Evolutionary conservation across 73 alveolate genomes (phyloP).

Genomic region (Paramecium pentaurelia): DNA sequence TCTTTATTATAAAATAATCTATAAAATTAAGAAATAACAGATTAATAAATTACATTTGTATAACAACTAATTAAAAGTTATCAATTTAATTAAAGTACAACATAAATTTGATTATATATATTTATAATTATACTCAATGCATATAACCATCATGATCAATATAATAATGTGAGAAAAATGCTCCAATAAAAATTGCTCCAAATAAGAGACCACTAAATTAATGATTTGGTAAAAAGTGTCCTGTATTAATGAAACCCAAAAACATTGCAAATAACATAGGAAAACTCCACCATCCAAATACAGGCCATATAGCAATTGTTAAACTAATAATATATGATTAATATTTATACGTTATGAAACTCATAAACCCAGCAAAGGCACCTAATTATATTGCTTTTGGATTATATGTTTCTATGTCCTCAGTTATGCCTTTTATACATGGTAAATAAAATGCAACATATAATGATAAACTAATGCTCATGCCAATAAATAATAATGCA

Average conservation of each 20-base stretch:
- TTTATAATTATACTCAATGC: slow-evolving; percentile 17
- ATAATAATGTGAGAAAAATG: slow-evolving; percentile 51
- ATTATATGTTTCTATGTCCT: neutral
- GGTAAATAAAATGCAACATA: neutral
- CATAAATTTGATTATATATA: neutral
- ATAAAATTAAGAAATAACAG: neutral
- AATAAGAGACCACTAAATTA: slow-evolving; percentile 30
- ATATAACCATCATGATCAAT: slow-evolving; percentile 54
- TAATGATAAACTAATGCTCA: neutral
- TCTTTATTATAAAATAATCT: neutral
- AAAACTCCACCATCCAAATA: slow-evolving; percentile 54
- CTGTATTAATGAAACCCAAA: slow-evolving; percentile 46
- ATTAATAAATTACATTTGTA: neutral
- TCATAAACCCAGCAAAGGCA: slow-evolving; percentile 10
- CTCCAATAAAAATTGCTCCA: slow-evolving; percentile 47
- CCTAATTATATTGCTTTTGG: slow-evolving; percentile 36
- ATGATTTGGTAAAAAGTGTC: slow-evolving; percentile 43
- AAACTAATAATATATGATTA: neutral
- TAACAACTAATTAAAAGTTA: neutral
- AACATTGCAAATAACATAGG: slow-evolving; percentile 51
- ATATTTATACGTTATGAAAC: neutral
- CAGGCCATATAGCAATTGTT: slow-evolving; percentile 57
- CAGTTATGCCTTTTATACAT: neutral
- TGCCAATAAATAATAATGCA: slow-evolving; percentile 8
- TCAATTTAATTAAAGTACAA: neutral